Evolutionary conservation across 2,329 filamentous ascomycete genomes (phyloP).

Genomic region (Lecanicillium sp.): DNA sequence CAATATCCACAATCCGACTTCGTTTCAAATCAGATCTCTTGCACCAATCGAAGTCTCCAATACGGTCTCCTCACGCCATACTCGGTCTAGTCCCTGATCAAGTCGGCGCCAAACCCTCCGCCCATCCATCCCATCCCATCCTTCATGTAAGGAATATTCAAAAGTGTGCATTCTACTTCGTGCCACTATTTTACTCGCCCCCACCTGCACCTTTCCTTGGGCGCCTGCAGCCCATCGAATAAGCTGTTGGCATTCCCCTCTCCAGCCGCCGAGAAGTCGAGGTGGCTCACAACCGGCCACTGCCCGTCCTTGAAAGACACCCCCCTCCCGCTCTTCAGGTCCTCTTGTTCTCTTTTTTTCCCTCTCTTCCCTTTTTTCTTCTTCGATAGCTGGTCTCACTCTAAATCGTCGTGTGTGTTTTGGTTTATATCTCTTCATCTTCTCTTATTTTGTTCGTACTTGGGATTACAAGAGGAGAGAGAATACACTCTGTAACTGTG

Average conservation of each 20-base stretch:
- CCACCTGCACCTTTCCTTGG: conserved; percentile 9
- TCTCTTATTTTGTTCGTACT: neutral
- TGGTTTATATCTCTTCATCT: conserved; percentile 6
- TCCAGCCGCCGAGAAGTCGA: conserved; percentile 18
- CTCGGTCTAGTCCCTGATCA: conserved; percentile 2
- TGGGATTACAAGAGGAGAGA: neutral
- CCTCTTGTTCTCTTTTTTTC: conserved; percentile 17
- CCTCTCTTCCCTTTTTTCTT: conserved; percentile 24
- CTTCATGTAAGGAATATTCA: no score
- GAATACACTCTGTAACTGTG: conserved; percentile 3
- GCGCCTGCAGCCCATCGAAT: conserved; percentile 28
- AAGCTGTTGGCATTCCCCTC: conserved; percentile 18
- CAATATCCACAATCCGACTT: no score
- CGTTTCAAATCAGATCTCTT: neutral
- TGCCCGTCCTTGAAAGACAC: conserved; percentile 45
- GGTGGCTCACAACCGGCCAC: no score
- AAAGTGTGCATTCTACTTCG: no score
- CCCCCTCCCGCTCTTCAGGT: conserved; percentile 30
- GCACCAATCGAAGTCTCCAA: no score
- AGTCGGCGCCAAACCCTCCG: conserved; percentile 18
- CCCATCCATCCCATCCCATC: conserved; percentile 21
- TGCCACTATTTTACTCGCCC: conserved; percentile 12
- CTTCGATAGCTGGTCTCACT: conserved; percentile 50
- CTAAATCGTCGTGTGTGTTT: conserved; percentile 17
- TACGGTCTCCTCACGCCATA: neutral